phyloP scores from a whole-genome alignment of 352 stramenopile genomes.

The Thalassiosira livingstoniorum region DNA sequence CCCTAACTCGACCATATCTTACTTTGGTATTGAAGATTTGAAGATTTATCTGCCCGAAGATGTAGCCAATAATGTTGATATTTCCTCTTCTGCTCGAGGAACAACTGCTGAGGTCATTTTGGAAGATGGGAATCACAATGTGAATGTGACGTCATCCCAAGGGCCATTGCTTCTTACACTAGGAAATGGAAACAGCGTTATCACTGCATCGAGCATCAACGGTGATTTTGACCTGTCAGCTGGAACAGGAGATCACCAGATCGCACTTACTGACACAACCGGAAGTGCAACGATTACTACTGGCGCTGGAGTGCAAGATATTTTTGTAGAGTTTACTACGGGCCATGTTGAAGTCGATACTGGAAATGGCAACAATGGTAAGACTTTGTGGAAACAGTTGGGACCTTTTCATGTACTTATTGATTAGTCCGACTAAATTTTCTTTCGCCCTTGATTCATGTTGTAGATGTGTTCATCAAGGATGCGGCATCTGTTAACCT shows the following conservation, averaged over 20 bases:
- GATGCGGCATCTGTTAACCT: no score
- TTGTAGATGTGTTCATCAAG: no score
- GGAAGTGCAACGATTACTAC: not conserved
- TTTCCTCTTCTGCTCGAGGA: not conserved
- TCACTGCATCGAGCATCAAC: slow-evolving; percentile 3
- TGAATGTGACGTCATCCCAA: not conserved
- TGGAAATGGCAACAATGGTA: no score
- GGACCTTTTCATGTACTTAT: no score
- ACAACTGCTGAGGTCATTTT: not conserved
- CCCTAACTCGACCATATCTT: not conserved
- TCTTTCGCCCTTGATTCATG: no score
- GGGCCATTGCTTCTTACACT: not conserved
- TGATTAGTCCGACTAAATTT: no score
- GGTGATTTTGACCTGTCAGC: not conserved
- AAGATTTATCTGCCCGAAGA: not conserved
- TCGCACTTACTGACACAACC: not conserved
- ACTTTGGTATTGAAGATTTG: slow-evolving; percentile 16
- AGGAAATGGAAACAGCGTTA: not conserved
- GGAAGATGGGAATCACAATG: not conserved
- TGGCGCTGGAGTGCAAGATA: no score
- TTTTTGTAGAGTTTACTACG: no score
- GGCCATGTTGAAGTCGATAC: no score
- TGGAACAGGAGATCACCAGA: not conserved
- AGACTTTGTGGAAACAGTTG: no score
- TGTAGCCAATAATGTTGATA: not conserved